Evolutionary conservation across 148 eudicot species (phyloP).

Genomic region (Drosera capensis): DNA sequence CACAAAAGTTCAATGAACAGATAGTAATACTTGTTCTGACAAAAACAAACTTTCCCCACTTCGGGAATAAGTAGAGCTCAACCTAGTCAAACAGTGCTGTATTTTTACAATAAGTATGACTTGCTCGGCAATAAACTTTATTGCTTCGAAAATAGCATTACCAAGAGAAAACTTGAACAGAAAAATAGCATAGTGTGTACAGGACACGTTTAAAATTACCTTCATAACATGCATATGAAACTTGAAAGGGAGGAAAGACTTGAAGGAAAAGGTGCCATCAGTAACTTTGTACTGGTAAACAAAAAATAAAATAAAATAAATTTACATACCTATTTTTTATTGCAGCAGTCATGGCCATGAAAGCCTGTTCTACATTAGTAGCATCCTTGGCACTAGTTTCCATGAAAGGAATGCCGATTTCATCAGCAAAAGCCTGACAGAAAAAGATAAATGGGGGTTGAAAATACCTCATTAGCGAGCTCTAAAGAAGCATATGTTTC

Average conservation of each 20-base stretch:
- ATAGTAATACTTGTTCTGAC: background rate
- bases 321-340: slow-evolving; percentile 39
- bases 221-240: no score
- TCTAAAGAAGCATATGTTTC: background rate
- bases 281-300: background rate
- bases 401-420: slow-evolving; percentile 47
- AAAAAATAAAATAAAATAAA: background rate
- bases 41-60: background rate
- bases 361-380: slow-evolving; percentile 47
- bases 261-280: background rate
- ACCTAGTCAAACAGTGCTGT: no score
- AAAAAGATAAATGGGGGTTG: background rate
- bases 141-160: no score
- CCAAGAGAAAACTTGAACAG: no score
- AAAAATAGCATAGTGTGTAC: no score
- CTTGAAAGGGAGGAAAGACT: no score
- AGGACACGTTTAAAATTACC: no score
- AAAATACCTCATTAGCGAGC: background rate
- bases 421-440: slow-evolving; percentile 48
- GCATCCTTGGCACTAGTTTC: slow-evolving; percentile 54
- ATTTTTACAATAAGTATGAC: no score
- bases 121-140: no score
- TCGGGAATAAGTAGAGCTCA: no score
- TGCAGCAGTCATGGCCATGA: slow-evolving; percentile 43
- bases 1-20: no score